Evolutionary conservation across 2,329 filamentous ascomycete species (phyloP).

Genomic region (Epichloe glyceriae): DNA sequence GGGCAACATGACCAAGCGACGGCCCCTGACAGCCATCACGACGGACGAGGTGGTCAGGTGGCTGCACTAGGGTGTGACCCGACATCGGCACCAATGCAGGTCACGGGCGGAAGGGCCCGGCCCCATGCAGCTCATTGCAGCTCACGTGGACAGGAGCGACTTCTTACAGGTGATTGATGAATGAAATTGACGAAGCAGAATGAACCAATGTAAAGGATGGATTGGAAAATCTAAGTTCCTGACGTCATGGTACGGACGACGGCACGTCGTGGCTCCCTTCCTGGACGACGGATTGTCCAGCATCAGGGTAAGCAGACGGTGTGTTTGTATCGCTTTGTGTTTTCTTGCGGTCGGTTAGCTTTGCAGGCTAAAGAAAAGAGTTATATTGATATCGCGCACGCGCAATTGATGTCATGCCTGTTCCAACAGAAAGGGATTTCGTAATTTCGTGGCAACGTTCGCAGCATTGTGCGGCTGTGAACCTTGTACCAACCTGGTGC

Average conservation of each 20-base stretch:
- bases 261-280: not conserved
- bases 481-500: too few species aligned
- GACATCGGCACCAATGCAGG: not conserved
- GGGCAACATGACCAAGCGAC: not conserved
- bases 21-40: not conserved
- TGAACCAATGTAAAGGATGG: not conserved
- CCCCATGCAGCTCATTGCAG: not conserved
- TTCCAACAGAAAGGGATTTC: too few species aligned
- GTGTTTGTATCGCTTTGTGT: too few species aligned
- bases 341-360: too few species aligned
- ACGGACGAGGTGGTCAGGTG: not conserved
- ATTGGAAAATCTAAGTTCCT: not conserved
- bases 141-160: not conserved
- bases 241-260: not conserved
- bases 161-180: not conserved
- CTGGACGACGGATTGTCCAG: too few species aligned
- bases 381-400: too few species aligned
- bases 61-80: not conserved
- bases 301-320: too few species aligned
- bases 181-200: not conserved
- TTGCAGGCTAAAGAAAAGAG: too few species aligned
- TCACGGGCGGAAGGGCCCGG: not conserved
- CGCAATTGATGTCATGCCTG: too few species aligned
- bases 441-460: too few species aligned
- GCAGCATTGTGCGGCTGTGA: too few species aligned